Conservation (phyloP, 2,329 filamentous ascomycete species). For the Didymella keratinophila region DNA sequence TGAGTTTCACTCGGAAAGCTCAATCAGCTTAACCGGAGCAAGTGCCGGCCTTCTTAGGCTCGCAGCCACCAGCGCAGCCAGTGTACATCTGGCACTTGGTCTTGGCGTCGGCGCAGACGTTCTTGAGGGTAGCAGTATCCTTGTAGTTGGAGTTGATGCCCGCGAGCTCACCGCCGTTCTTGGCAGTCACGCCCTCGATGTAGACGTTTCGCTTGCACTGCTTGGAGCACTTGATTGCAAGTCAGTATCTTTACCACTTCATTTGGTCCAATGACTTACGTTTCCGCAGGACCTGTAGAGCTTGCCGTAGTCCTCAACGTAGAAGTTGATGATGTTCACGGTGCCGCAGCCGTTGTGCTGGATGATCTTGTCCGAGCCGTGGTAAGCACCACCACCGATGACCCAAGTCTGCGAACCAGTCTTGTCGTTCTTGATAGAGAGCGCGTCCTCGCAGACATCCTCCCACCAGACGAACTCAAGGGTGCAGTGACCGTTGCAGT, state of each 20-base stretch:
- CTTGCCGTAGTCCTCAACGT: background rate
- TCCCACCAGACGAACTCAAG: background rate
- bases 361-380: slow-evolving; percentile 50
- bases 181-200: background rate
- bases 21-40: slow-evolving; percentile 21
- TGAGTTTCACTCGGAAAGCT: background rate
- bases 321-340: slow-evolving; percentile 48
- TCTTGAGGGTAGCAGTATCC: slow-evolving; percentile 29
- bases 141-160: background rate
- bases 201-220: background rate
- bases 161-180: background rate
- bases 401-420: slow-evolving; percentile 40
- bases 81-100: slow-evolving; percentile 40
- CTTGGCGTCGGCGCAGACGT: slow-evolving; percentile 35
- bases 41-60: slow-evolving; percentile 36
- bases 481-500: background rate
- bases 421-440: background rate
- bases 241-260: background rate
- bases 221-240: background rate
- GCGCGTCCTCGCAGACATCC: background rate
- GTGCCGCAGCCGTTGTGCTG: slow-evolving; percentile 53
- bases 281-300: background rate
- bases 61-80: slow-evolving; percentile 38
- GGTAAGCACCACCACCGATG: slow-evolving; percentile 53
- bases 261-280: background rate